phyloP scores from a whole-genome alignment of 1,139 yeast species.

The Pichia sp. region DNA sequence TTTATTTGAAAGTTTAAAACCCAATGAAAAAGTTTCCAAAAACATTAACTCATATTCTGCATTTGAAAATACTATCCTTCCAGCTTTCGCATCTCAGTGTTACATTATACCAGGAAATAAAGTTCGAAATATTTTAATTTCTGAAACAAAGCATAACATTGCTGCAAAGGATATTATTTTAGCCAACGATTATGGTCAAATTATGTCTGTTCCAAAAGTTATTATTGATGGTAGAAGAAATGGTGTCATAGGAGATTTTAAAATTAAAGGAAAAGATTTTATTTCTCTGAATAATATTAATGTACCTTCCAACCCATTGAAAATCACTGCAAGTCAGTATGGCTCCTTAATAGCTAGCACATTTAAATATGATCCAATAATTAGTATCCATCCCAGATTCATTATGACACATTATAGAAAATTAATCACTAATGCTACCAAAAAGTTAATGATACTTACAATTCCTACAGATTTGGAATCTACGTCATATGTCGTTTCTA shows the following conservation, averaged over 20 bases:
- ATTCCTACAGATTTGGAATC: slow-evolving; percentile 74
- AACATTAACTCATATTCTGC: slow-evolving; percentile 27
- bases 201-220: slow-evolving; percentile 67
- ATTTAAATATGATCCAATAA: slow-evolving; percentile 51
- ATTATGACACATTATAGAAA: slow-evolving; percentile 19
- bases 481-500: slow-evolving; percentile 63
- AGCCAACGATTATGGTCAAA: slow-evolving; percentile 53
- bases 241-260: slow-evolving; percentile 16
- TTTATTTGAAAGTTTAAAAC: slow-evolving; percentile 57
- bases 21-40: slow-evolving; percentile 36
- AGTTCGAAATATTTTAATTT: slow-evolving; percentile 41
- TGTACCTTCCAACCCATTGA: not conserved
- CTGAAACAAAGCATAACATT: slow-evolving; percentile 69
- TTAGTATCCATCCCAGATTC: slow-evolving; percentile 33
- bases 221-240: slow-evolving; percentile 54
- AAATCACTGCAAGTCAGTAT: slow-evolving; percentile 4
- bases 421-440: not conserved
- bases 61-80: slow-evolving; percentile 24
- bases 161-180: slow-evolving; percentile 63
- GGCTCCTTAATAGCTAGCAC: slow-evolving; percentile 3
- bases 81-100: slow-evolving; percentile 47
- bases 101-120: slow-evolving; percentile 57
- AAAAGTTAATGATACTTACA: slow-evolving; percentile 30
- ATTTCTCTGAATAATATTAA: not conserved
- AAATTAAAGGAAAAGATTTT: not conserved